Conservation (phyloP, 2,329 filamentous ascomycete species). For the Microdochium nivale region DNA sequence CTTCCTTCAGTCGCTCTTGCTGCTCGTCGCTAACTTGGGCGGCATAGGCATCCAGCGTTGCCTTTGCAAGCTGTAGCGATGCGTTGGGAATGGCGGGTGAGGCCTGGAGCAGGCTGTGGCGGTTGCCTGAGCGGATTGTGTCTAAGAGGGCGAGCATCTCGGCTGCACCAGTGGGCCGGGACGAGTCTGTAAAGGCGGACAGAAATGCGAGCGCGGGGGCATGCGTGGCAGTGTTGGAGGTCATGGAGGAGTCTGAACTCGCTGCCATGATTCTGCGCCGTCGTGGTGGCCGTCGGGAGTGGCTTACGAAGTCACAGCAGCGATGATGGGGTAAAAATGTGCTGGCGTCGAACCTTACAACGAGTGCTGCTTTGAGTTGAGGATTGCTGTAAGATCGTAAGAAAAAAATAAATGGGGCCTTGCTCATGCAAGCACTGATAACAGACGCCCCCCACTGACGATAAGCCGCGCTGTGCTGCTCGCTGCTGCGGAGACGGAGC, state of each 20-base stretch:
- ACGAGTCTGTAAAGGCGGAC: slow-evolving; percentile 23
- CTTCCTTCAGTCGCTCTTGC: slow-evolving; percentile 55
- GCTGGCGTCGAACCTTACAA: not conserved
- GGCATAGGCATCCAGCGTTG: slow-evolving; percentile 71
- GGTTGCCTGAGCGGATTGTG: slow-evolving; percentile 47
- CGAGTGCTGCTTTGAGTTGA: not conserved
- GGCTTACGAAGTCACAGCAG: not conserved
- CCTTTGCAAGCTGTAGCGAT: slow-evolving; percentile 69
- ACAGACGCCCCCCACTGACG: not conserved
- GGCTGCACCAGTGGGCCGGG: slow-evolving; percentile 21
- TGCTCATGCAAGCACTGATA: not conserved
- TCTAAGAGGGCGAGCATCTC: slow-evolving; percentile 44
- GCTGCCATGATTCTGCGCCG: slow-evolving; percentile 21
- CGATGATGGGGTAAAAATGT: not conserved
- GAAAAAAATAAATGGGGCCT: not conserved
- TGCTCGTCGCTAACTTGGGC: slow-evolving; percentile 66
- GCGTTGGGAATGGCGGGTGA: slow-evolving; percentile 55
- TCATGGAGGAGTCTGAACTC: slow-evolving; percentile 51
- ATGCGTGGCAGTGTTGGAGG: slow-evolving; percentile 54
- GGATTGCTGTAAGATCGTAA: not conserved
- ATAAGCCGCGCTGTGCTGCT: not conserved
- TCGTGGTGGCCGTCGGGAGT: not conserved
- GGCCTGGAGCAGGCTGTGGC: slow-evolving; percentile 72
- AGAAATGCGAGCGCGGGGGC: slow-evolving; percentile 33
- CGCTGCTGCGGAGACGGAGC: not conserved